Evolutionary conservation across 495 filamentous ascomycete species (phyloP).

Genomic region (Letharia lupina): DNA sequence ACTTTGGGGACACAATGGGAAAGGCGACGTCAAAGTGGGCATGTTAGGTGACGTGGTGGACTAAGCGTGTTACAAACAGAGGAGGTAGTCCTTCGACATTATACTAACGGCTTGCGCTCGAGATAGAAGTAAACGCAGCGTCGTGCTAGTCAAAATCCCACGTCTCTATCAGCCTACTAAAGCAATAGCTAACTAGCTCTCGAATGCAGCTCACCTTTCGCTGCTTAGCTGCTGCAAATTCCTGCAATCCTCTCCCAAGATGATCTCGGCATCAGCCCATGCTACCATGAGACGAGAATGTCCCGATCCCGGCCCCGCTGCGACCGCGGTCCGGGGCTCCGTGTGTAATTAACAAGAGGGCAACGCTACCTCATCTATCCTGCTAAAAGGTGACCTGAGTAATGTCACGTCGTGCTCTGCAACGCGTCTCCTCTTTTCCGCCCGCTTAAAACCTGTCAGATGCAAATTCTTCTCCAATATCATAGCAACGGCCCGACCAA

Average conservation of each 20-base stretch:
- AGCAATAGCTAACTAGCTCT: not conserved
- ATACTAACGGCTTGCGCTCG: not conserved
- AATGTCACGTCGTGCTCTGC: not conserved
- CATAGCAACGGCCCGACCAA: too few species aligned
- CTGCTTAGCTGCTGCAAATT: too few species aligned
- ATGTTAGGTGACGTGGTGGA: slow-evolving; percentile 18
- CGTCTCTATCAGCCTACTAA: too few species aligned
- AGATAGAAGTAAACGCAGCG: not conserved
- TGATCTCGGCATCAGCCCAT: not conserved
- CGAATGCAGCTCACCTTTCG: too few species aligned
- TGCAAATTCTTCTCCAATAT: too few species aligned
- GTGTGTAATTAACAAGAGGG: not conserved
- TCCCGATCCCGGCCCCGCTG: not conserved
- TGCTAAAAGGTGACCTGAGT: not conserved
- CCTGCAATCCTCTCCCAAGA: not conserved
- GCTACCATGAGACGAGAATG: not conserved
- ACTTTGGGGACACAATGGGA: slow-evolving; percentile 15
- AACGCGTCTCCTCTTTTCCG: too few species aligned
- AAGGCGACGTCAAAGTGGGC: slow-evolving; percentile 12
- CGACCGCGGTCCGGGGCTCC: not conserved
- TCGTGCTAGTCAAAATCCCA: not conserved
- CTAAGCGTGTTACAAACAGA: not conserved
- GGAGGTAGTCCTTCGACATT: not conserved
- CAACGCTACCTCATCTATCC: not conserved
- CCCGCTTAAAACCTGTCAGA: too few species aligned